Base-by-base conservation (phyloP, 257 asterid genomes). In the Jacaranda copaia region DNA sequence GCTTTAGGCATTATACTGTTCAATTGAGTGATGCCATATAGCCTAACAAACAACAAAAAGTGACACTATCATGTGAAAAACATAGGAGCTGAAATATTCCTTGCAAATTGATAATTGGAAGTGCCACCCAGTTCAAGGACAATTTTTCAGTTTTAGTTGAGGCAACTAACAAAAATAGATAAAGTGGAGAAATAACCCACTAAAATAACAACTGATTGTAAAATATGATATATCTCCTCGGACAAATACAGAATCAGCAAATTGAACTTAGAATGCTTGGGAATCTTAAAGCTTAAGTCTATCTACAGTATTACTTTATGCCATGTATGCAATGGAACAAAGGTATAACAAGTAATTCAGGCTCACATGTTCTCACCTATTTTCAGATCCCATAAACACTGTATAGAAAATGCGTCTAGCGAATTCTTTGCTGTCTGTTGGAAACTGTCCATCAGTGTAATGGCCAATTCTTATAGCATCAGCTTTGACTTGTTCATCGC, bases 311-410 rank as follows among this genome's bases (percentile, higher is more conserved):
- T 60, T 71, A 70, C 48, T 19, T 43, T 60, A 55, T 7, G 13
- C 12, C 4, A 63, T 56, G 75, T 25, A 48, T 65, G 68, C 53
- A 58, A 74, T 40, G 45, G 60, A 18, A 39, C 6, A n/a, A 72
- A 40, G 48, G 49, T 15, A 13, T 45, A 42, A 20, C 57, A 57
- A 79, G 60, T 38, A 53, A 19, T 14, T 63, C 46, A 63, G 32
- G 58, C 43, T 35, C 35, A 18, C 38, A 68, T 53, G 70, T 49
- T 74, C 85, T 85, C 73, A 88, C 98, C 99, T 95, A 77, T 93
- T 95, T 84, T 93, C 99, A 75, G 99, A 78, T 81, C 97, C 99
- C 97, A 92, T 89, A 79, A 85, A 95, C 78, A 95, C 94, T 16
- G 98, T 95, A 84, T 95, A 95, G 82, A 92, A 95, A 51, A 95